Conservation (phyloP, 768 basidiomycete species). For the Mycena kentingensis region DNA sequence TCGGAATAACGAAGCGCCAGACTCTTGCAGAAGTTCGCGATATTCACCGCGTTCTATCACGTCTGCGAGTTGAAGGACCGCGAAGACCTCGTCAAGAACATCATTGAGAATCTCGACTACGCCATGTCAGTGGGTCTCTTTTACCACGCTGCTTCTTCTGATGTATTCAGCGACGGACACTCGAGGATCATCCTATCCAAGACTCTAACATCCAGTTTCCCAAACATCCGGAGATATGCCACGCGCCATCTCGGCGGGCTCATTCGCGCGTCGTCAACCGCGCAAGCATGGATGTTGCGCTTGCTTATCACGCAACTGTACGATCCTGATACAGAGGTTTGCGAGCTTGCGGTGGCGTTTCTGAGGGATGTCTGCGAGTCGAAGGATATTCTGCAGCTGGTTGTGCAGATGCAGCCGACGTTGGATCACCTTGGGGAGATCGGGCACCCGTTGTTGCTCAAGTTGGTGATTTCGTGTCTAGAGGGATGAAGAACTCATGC, state of each 20-base stretch:
- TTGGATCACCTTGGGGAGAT: conserved; percentile 95
- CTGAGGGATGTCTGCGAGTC: conserved; percentile 89
- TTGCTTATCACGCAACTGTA: conserved; percentile 95
- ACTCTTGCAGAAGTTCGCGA: conserved; percentile 84
- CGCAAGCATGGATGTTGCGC: conserved; percentile 86
- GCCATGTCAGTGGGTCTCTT: conserved; percentile 59
- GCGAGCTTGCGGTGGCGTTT: conserved; percentile 85
- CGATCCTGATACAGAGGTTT: conserved; percentile 88
- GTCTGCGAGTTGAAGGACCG: conserved; percentile 87
- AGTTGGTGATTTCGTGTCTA: conserved; percentile 51
- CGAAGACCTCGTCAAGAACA: conserved; percentile 88
- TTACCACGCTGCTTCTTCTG: conserved; percentile 1
- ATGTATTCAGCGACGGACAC: conserved; percentile 81
- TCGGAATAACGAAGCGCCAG: conserved; percentile 40
- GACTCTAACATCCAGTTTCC: conserved; percentile 90
- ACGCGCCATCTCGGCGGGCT: conserved; percentile 85
- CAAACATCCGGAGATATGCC: conserved; percentile 85
- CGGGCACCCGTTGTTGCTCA: conserved; percentile 83
- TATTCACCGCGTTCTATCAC: conserved; percentile 96
- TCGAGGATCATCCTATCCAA: conserved; percentile 91
- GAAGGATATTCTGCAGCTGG: conserved; percentile 79
- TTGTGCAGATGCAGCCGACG: conserved; percentile 93
- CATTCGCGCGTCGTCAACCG: conserved; percentile 62
- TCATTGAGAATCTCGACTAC: conserved; percentile 92
- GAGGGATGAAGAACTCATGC: not conserved